These are phyloP conservation scores for Tardiomyces blankii DNA, from an alignment of 1,139 yeast species.

Conservation along the genomic window DNA sequence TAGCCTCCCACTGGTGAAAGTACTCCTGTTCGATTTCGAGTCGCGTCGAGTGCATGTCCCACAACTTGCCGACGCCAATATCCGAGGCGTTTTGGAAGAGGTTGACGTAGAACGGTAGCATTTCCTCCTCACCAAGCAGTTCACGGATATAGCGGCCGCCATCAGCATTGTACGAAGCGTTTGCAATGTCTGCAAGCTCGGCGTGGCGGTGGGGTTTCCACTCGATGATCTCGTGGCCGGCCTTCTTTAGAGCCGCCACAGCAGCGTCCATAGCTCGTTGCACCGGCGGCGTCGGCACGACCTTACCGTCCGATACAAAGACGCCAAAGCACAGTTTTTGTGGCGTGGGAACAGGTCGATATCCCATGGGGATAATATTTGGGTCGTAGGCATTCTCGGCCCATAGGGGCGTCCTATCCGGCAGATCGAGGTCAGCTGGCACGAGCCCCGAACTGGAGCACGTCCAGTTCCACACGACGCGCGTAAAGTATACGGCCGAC, in stretches of 20 bases:
- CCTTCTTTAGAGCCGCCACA: conserved; percentile 35
- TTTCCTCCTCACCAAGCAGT: neutral
- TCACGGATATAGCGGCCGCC: neutral
- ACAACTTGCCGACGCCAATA: neutral
- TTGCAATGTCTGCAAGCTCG: neutral
- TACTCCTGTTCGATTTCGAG: neutral
- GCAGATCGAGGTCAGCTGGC: conserved; percentile 37
- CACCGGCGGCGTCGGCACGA: conserved; percentile 56
- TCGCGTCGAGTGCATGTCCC: neutral
- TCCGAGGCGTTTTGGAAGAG: neutral
- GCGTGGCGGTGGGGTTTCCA: conserved; percentile 34
- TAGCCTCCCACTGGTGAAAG: neutral
- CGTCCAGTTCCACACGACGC: conserved; percentile 23
- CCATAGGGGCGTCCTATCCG: conserved; percentile 32
- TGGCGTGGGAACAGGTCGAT: conserved; percentile 40
- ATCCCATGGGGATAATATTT: conserved; percentile 43
- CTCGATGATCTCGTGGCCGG: conserved; percentile 51
- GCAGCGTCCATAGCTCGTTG: conserved; percentile 39
- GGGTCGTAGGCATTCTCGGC: conserved; percentile 34
- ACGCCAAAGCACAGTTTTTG: conserved; percentile 38
- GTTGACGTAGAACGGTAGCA: neutral
- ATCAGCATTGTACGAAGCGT: neutral
- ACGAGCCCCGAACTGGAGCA: conserved; percentile 28
- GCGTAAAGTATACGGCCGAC: conserved; percentile 54
- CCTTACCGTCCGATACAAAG: conserved; percentile 34